These are phyloP conservation scores for Hypsizygus marmoreus DNA, from an alignment of 768 basidiomycete species.

Conservation along the genomic window DNA sequence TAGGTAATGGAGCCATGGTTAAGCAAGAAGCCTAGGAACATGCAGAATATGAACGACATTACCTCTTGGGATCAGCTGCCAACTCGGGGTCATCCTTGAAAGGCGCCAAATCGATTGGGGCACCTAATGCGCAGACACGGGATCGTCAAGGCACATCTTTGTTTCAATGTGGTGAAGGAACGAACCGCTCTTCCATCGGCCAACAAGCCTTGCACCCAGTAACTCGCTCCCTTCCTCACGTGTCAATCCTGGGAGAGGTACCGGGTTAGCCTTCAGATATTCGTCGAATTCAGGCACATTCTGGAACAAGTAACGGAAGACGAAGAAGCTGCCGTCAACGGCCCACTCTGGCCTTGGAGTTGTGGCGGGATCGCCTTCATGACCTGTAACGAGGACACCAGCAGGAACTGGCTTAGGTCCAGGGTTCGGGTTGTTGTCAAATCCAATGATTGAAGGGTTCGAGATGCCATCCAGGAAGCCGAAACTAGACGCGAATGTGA, in stretches of 20 bases:
- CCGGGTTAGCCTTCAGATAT: constrained; percentile 43
- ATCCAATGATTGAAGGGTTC: constrained; percentile 47
- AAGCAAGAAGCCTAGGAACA: constrained; percentile 14
- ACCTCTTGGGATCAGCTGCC: constrained; percentile 38
- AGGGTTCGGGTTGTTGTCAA: constrained; percentile 34
- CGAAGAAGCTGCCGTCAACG: constrained; percentile 53
- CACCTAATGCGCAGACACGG: constrained; percentile 26
- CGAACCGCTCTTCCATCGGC: constrained; percentile 58
- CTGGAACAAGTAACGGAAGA: constrained; percentile 53
- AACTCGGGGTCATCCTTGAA: constrained; percentile 42
- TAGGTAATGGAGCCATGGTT: constrained; percentile 12
- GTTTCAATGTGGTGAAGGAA: background rate
- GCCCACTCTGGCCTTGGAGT: constrained; percentile 45
- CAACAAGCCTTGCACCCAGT: constrained; percentile 54
- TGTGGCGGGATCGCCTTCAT: constrained; percentile 36
- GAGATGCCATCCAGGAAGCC: constrained; percentile 56
- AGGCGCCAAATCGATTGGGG: constrained; percentile 48
- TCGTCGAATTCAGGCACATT: constrained; percentile 53
- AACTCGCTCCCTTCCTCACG: constrained; percentile 45
- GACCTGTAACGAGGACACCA: constrained; percentile 47
- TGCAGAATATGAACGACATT: constrained; percentile 5
- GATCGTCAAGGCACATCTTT: too few relatives aligned
- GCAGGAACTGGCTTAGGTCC: constrained; percentile 41
- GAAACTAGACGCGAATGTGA: constrained; percentile 34
- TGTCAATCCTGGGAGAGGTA: constrained; percentile 35